Evolutionary conservation across 129 eudicot genomes (phyloP).

Genomic region (Smallanthus sonchifolius): DNA sequence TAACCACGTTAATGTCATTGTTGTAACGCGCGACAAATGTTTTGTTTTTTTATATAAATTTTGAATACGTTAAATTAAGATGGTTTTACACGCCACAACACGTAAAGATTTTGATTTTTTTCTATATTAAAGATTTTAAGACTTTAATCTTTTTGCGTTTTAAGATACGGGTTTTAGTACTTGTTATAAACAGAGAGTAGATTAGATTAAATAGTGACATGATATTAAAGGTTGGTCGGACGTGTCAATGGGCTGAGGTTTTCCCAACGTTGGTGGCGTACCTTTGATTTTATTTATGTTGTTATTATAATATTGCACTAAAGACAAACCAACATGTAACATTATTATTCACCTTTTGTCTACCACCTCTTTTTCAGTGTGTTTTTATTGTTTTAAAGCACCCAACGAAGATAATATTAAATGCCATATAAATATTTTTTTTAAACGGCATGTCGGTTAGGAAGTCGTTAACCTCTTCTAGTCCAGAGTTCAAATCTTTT

Average conservation of each 20-base stretch:
- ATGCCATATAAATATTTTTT: not conserved
- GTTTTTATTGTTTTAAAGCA: not conserved
- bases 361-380: conserved; percentile 21
- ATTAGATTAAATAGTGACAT: not conserved
- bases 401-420: not conserved
- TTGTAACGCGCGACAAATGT: too few relatives aligned
- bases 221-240: not conserved
- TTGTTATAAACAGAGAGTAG: not conserved
- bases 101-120: too few relatives aligned
- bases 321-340: conserved; percentile 37
- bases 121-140: too few relatives aligned
- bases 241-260: conserved; percentile 43
- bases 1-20: too few relatives aligned
- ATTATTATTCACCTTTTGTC: conserved; percentile 41
- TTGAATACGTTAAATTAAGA: too few relatives aligned
- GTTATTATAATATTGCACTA: conserved; percentile 17
- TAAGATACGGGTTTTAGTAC: too few relatives aligned
- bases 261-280: conserved; percentile 33
- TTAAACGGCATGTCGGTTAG: too few relatives aligned
- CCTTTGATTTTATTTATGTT: conserved; percentile 18
- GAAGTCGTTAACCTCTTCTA: too few relatives aligned
- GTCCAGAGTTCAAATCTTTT: too few relatives aligned
- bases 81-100: too few relatives aligned
- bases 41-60: too few relatives aligned
- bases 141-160: too few relatives aligned